Evolutionary conservation across 768 basidiomycete species (phyloP), one percentile per base, ranked within the genome.

Genomic region (Sutorius australiensis): DNA sequence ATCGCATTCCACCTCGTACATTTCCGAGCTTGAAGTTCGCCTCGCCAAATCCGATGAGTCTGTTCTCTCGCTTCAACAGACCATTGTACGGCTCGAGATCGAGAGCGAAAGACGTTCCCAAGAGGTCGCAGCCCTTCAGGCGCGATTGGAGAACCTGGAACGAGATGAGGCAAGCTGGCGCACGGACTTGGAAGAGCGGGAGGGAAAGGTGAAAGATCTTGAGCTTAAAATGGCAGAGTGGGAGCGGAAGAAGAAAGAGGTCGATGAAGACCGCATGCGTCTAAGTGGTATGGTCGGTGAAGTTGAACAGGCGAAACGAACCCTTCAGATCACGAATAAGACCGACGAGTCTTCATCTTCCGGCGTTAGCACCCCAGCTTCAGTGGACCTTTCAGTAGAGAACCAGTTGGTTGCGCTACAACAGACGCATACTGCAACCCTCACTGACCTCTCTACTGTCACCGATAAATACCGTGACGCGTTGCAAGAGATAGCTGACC

Each of bases 401-500:
- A 72, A 69, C 19, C 88, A 95, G 68, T 73, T 95, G 27, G 68
- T 82, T 8, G 75, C 80, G 11, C 78, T 98, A n/a, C 89, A 88
- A 63, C 81, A 90, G 64, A 89, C 86, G 3, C 89, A 93, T 61
- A 82, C 82, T 10, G 85, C 86, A 38, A 92, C 90, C 0, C 77
- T 95, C 19, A 75, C 82, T 8, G 91, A 95, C 60, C 78, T 95
- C 34, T 84, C 91, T 7, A 77, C 82, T 1, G 80, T 97, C 33
- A 84, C 87, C 1, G 70, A 74, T 50, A 95, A 95, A 69, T 98
- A 95, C 65, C 84, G 85, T 30, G 89, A 95, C 54, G 90, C 95
- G 16, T 78, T 98, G 30, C 81, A 82, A 45, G 91, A 95, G 69
- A 95, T 99, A 53, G 88, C 89, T n/a, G 92, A 95, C 61, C 80